Evolutionary conservation across 2,329 filamentous ascomycete genomes (phyloP).

Genomic region (Xylaria sp.): DNA sequence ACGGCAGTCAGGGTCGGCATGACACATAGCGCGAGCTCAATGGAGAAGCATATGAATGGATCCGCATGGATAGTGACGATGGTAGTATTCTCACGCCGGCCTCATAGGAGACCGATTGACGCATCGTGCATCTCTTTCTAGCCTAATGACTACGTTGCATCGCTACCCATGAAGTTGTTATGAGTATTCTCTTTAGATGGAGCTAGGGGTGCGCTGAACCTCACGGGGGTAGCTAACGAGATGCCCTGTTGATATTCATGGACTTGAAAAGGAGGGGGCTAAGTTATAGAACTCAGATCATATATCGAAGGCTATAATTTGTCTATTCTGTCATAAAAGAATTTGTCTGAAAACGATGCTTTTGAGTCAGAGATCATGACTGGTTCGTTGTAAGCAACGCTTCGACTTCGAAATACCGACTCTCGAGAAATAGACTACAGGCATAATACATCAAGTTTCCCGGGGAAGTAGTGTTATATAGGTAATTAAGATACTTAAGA

Average conservation of each 20-base stretch:
- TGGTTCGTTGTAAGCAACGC: background rate
- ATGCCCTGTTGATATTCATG: background rate
- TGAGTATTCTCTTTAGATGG: background rate
- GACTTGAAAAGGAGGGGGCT: background rate
- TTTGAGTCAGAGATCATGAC: background rate
- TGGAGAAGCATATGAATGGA: background rate
- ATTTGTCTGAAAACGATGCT: background rate
- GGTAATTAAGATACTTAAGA: too few relatives aligned
- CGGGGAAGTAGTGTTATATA: background rate
- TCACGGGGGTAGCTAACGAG: background rate
- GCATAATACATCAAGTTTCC: background rate
- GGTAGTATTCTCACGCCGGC: background rate
- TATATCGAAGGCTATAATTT: background rate
- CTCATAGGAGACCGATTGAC: background rate
- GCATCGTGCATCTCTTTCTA: background rate
- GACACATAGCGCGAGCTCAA: background rate
- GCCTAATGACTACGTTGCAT: background rate
- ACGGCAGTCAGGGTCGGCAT: background rate
- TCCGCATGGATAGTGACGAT: background rate
- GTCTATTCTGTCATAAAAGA: background rate
- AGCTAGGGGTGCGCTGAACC: too few relatives aligned
- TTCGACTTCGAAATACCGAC: background rate
- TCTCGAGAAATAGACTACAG: background rate
- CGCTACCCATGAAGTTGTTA: background rate
- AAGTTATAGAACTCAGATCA: background rate